Conservation (phyloP, 371 early-diverging fungal genomes). For the Coemansia sp. region DNA sequence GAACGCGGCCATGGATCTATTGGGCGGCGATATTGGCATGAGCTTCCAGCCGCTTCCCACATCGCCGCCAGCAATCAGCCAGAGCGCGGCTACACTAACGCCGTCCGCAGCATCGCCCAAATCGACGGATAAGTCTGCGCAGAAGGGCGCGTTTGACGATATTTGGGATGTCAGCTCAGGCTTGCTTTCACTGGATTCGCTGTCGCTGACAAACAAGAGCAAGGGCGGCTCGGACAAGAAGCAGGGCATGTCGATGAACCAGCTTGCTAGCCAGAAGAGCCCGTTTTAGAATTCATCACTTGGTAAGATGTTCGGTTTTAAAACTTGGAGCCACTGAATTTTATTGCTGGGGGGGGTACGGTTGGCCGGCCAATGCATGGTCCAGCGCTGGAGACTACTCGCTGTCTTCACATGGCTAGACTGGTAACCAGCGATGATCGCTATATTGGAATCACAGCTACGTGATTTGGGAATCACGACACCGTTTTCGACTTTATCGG, state of each 20-base stretch:
- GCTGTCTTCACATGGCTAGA: no score
- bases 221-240: conserved; percentile 6
- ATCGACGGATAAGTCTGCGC: not conserved
- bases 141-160: conserved; percentile 36
- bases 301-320: no score
- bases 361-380: no score
- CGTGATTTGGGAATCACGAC: no score
- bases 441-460: no score
- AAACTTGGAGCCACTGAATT: no score
- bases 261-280: conserved; percentile 25
- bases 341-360: no score
- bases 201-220: conserved; percentile 34
- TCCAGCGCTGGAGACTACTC: no score
- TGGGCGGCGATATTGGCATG: conserved; percentile 27
- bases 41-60: conserved; percentile 28
- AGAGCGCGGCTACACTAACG: not conserved
- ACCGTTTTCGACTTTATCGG: no score
- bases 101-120: not conserved
- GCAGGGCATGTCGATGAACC: conserved; percentile 41
- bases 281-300: not conserved
- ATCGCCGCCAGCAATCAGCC: conserved; percentile 3
- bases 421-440: no score
- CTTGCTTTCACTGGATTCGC: conserved; percentile 45
- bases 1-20: conserved; percentile 23
- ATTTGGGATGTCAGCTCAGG: conserved; percentile 45